Conservation (phyloP, 805 yeast species). For the Candida dajiaensis region DNA sequence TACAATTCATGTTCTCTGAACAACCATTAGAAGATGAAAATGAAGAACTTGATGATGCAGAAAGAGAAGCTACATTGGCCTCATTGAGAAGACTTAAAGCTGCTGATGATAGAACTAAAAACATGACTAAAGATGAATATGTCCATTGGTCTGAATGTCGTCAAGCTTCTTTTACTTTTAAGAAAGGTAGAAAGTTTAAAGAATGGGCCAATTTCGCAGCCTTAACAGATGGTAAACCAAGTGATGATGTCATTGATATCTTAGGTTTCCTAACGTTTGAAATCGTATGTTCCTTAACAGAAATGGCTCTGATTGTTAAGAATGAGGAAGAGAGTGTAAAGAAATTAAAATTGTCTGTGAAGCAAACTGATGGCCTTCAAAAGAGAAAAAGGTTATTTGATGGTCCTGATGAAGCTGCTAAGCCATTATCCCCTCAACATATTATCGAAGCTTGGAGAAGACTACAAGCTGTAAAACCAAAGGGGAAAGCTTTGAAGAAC, state of each 20-base stretch:
- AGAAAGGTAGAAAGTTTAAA: slow-evolving; percentile 88
- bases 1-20: slow-evolving; percentile 88
- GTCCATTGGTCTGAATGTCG: slow-evolving; percentile 99
- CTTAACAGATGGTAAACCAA: slow-evolving; percentile 83
- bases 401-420: slow-evolving; percentile 79
- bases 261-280: slow-evolving; percentile 94
- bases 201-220: slow-evolving; percentile 93
- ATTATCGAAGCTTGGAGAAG: slow-evolving; percentile 87
- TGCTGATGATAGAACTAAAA: slow-evolving; percentile 89
- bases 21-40: slow-evolving; percentile 72
- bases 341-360: slow-evolving; percentile 18
- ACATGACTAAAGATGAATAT: slow-evolving; percentile 95
- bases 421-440: slow-evolving; percentile 74
- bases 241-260: slow-evolving; percentile 94
- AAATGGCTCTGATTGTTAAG: slow-evolving; percentile 80
- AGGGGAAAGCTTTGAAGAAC: slow-evolving; percentile 58
- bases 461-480: slow-evolving; percentile 52
- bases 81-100: slow-evolving; percentile 82
- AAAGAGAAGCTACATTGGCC: slow-evolving; percentile 81
- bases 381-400: slow-evolving; percentile 65
- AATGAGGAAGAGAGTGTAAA: slow-evolving; percentile 52
- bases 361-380: slow-evolving; percentile 32
- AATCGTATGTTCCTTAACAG: slow-evolving; percentile 91
- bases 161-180: slow-evolving; percentile 92
- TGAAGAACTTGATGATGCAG: slow-evolving; percentile 77